A percentile compares a stretch with the other conserved stretches of the same genome.
These are phyloP conservation scores for Triadica sebifera DNA, from an alignment of 345 rosid genomes.

Conservation along the genomic window DNA sequence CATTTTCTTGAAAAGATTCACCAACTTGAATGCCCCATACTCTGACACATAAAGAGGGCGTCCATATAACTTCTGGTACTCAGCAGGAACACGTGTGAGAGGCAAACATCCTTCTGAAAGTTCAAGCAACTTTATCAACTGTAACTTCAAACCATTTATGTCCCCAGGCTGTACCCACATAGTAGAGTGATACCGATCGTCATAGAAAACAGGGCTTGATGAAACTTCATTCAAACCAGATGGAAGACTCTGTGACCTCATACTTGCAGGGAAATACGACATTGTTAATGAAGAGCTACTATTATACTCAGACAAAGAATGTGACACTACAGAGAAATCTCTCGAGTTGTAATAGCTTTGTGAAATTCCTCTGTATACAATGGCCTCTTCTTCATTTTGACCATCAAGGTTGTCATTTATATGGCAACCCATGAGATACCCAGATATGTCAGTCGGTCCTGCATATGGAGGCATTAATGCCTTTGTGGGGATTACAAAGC, in stretches of 20 bases:
- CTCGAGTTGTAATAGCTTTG: conserved; percentile 58
- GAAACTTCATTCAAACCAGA: conserved; percentile 47
- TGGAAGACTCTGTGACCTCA: conserved; percentile 61
- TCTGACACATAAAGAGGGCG: conserved; percentile 78
- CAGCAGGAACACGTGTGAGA: conserved; percentile 64
- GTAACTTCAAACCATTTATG: conserved; percentile 69
- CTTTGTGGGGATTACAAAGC: conserved; percentile 59
- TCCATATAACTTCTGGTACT: conserved; percentile 71
- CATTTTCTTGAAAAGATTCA: conserved; percentile 86
- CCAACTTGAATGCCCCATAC: conserved; percentile 71
- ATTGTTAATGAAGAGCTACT: conserved; percentile 33
- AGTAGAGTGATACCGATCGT: conserved; percentile 55
- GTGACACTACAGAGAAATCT: conserved; percentile 55
- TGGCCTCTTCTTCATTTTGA: conserved; percentile 70
- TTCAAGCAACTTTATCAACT: conserved; percentile 77
- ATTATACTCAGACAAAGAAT: conserved; percentile 50
- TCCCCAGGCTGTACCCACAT: conserved; percentile 97
- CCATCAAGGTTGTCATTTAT: conserved; percentile 43
- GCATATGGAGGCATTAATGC: conserved; percentile 42
- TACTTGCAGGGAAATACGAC: conserved; percentile 38
- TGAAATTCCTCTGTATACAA: conserved; percentile 58
- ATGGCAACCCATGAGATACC: conserved; percentile 54
- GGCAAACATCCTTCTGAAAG: conserved; percentile 82
- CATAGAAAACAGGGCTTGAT: conserved; percentile 33
- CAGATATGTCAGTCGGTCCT: conserved; percentile 38